Conservation (phyloP, 108 stramenopile genomes). For the Mediolabrus comicus region DNA sequence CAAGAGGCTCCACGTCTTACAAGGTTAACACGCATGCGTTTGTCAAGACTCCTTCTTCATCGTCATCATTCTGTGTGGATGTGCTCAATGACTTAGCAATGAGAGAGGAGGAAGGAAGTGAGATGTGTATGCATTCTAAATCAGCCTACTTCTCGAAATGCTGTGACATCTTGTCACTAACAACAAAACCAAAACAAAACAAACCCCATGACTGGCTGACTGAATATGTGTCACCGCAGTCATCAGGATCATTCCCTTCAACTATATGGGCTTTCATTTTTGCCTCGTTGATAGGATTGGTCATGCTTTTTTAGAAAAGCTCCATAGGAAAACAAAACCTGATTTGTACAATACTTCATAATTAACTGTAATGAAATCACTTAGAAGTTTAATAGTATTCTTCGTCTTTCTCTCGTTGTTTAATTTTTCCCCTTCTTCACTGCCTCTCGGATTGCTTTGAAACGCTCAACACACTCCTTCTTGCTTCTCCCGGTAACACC, state of each 20-base stretch:
- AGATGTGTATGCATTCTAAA: conserved; percentile 29
- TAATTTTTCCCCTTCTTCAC: conserved; percentile 61
- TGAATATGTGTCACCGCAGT: neutral
- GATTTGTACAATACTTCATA: neutral
- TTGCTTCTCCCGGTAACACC: conserved; percentile 89
- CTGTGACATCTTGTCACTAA: conserved; percentile 12
- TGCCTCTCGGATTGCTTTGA: conserved; percentile 90
- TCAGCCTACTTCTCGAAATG: conserved; percentile 32
- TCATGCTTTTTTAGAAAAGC: neutral
- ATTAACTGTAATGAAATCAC: no score
- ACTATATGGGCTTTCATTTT: neutral
- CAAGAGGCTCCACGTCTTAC: conserved; percentile 18
- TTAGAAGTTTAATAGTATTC: no score
- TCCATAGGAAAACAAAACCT: neutral
- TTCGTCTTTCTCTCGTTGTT: neutral
- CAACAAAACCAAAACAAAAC: neutral
- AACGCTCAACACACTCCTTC: conserved; percentile 95
- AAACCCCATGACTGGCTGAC: neutral
- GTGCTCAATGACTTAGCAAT: conserved; percentile 12
- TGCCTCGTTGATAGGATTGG: neutral
- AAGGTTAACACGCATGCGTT: conserved; percentile 35
- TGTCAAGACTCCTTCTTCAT: conserved; percentile 27
- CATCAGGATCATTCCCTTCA: neutral
- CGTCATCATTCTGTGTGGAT: conserved; percentile 30
- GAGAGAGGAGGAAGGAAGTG: conserved; percentile 44